These are phyloP conservation scores for Lachancea sp. DNA, from an alignment of 805 yeast species.

Conservation along the genomic window DNA sequence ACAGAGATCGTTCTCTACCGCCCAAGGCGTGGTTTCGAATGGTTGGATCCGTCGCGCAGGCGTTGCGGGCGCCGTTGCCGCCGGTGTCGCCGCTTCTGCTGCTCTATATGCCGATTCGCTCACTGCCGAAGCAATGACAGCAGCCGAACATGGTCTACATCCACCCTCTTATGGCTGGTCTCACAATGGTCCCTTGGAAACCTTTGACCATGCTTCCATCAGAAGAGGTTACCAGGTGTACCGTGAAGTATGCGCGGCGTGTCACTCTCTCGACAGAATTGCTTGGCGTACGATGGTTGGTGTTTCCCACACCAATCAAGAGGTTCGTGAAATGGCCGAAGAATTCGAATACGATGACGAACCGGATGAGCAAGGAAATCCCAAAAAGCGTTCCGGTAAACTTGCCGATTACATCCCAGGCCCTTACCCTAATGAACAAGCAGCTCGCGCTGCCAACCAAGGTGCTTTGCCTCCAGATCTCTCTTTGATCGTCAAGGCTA, in stretches of 20 bases:
- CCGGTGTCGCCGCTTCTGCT: conserved; percentile 77
- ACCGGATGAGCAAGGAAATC: conserved; percentile 97
- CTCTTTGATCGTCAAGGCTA: conserved; percentile 94
- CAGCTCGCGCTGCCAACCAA: conserved; percentile 99
- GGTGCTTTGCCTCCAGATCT: conserved; percentile 99
- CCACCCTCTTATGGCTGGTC: conserved; percentile 92
- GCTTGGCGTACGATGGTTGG: conserved; percentile 99
- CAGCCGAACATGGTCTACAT: conserved; percentile 98
- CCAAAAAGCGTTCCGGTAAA: conserved; percentile 97
- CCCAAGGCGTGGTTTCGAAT: conserved; percentile 9
- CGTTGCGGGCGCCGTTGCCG: conserved; percentile 54
- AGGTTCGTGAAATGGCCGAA: conserved; percentile 89
- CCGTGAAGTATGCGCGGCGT: conserved; percentile 98
- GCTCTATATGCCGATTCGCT: conserved; percentile 75
- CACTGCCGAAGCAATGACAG: conserved; percentile 94
- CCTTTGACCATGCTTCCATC: conserved; percentile 91
- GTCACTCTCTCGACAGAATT: conserved; percentile 93
- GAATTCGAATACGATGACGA: conserved; percentile 98
- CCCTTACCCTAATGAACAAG: conserved; percentile 97
- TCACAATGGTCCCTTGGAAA: conserved; percentile 83
- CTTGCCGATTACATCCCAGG: conserved; percentile 91
- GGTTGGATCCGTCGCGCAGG: conserved; percentile 24
- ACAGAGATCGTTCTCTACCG: conserved; percentile 21
- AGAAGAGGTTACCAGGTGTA: conserved; percentile 99
- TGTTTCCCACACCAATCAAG: conserved; percentile 86